A percentile compares a stretch with the other conserved stretches of the same genome.
These are phyloP conservation scores for Dioscorea alata DNA, from an alignment of 106 monocot genomes.

Conservation along the genomic window DNA sequence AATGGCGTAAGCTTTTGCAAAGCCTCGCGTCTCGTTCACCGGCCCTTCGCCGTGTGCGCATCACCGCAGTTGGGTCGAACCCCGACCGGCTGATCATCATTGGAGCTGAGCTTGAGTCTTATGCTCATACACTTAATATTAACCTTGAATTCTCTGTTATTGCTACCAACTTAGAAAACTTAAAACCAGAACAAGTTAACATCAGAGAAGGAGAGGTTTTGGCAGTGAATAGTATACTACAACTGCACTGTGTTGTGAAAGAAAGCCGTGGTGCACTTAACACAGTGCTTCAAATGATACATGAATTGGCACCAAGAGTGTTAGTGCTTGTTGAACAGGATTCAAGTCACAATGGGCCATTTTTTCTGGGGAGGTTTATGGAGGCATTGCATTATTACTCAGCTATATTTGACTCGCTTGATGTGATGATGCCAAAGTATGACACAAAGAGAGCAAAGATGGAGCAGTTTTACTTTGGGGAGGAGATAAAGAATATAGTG, in stretches of 20 bases:
- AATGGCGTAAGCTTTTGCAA: not conserved
- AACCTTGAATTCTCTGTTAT: not conserved
- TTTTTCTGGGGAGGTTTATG: constrained; percentile 5
- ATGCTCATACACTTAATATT: not conserved
- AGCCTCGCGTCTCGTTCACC: not conserved
- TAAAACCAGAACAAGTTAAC: not conserved
- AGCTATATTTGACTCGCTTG: constrained; percentile 7
- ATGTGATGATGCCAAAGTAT: not conserved
- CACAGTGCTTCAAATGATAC: not conserved
- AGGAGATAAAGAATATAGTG: constrained; percentile 1
- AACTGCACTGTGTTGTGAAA: not conserved
- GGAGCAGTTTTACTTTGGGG: constrained; percentile 1
- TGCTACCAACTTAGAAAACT: not conserved
- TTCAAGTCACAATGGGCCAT: constrained; percentile 7
- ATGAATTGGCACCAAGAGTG: not conserved
- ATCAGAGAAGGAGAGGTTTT: not conserved
- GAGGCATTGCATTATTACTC: constrained; percentile 15
- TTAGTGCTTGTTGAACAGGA: constrained; percentile 15
- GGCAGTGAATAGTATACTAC: not conserved
- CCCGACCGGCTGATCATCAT: not conserved
- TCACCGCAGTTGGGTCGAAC: not conserved
- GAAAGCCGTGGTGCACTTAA: not conserved
- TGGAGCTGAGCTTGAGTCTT: not conserved
- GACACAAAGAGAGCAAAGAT: constrained; percentile 2
- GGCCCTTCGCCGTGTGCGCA: not conserved